A percentile compares a stretch with the other conserved stretches of the same genome.
phyloP scores from a whole-genome alignment of 495 filamentous ascomycete species.

The Polyplosphaeria fusca region DNA sequence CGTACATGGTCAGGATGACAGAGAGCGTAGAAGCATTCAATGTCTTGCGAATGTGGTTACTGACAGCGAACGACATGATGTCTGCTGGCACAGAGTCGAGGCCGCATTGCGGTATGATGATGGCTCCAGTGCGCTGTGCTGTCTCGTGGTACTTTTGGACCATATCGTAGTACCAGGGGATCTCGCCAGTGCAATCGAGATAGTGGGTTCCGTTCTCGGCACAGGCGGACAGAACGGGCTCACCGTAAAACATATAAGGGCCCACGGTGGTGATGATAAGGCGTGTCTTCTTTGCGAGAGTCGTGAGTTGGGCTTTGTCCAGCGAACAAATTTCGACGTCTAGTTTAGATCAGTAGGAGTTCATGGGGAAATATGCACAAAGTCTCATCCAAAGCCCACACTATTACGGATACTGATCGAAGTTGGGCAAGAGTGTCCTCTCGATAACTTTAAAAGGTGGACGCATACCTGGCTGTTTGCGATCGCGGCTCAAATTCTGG shows the following conservation, averaged over 20 bases:
- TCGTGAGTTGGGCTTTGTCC: constrained; percentile 58
- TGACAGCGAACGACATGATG: constrained; percentile 68
- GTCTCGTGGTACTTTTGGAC: constrained; percentile 73
- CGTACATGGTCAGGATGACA: constrained; percentile 60
- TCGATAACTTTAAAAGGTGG: neutral
- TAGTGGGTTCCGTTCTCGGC: constrained; percentile 86
- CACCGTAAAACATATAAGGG: constrained; percentile 76
- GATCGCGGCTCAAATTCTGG: constrained; percentile 64
- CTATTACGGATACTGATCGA: no score
- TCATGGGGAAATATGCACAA: no score
- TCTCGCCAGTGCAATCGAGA: constrained; percentile 81
- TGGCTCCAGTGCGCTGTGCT: constrained; percentile 71
- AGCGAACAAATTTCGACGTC: constrained; percentile 64
- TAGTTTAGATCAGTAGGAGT: constrained; percentile 36
- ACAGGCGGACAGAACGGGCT: constrained; percentile 82
- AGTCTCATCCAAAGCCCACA: no score
- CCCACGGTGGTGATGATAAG: constrained; percentile 82
- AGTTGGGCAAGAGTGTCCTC: no score
- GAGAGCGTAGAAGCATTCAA: constrained; percentile 55
- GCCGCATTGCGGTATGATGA: constrained; percentile 83
- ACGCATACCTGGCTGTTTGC: constrained; percentile 60
- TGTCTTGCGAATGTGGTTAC: constrained; percentile 59
- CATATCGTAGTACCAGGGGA: constrained; percentile 74
- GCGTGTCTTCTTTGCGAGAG: constrained; percentile 69
- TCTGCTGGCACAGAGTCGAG: constrained; percentile 85